Evolutionary conservation across 352 stramenopile species (phyloP), one percentile per base, ranked within the genome.

Genomic region (Phytophthora hibernalis): DNA sequence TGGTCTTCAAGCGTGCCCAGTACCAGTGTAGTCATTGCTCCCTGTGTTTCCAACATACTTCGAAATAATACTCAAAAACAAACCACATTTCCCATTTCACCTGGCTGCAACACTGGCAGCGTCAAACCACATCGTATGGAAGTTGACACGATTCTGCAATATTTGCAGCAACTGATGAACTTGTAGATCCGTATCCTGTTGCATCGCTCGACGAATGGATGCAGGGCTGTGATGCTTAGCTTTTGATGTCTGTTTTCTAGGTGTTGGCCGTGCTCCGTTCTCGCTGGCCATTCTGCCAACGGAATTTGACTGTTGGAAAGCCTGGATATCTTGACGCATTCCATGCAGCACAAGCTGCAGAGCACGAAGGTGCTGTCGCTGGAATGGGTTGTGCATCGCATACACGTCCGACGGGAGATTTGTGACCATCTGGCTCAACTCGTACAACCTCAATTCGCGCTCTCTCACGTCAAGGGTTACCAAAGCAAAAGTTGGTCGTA

Each of bases 101-200:
- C 11, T 18, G 12, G 21, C 33, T 49, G 42, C n/a, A 43, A 26
- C 40, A 18, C 13, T 24, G 26, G 13, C 21, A 21, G 44, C 26
- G 54, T 73, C 57, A 61, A 79, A 76, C 77, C 80, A 88, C 58
- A 79, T 78, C 5, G 61, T 66, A 33, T 88, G 80, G 37, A 78
- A 83, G 44, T 88, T 80, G 9, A 72, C 62, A 47, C 77, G 80
- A 49, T 72, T 65, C 31, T 85, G 70, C 12, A 88, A 64, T 50
- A 2, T 20, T 8, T 73, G 62, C 11, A 84, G 65, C 26, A 83
- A 56, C 20, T 26, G 47, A 20, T 60, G 61, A 1, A 56, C 51
- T 21, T 72, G 70, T 13, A 84, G 58, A 15, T 74, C 67, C 9
- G 72, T 85, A 12, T 76, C 33, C 20, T 60, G 28, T 24, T 82